A percentile compares a stretch with the other conserved stretches of the same genome.
Conservation (phyloP, 768 basidiomycete genomes). For the Rhodotorula babjevae region DNA sequence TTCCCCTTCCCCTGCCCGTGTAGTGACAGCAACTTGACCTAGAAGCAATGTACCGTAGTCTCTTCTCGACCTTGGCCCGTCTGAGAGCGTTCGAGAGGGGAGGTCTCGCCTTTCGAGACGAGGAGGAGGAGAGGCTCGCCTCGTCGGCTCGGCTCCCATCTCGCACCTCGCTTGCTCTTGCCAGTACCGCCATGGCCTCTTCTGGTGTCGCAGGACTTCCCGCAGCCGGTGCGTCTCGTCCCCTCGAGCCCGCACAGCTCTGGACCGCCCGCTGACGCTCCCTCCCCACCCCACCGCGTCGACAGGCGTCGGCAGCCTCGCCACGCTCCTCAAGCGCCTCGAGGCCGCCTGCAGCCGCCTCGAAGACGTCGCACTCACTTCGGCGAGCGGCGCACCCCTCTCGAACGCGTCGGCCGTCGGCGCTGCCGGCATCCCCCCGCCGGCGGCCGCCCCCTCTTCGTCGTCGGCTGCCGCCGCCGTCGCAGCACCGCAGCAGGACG, state of each 20-base stretch:
- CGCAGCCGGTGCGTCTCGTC: background rate
- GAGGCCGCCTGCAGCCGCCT: slow-evolving; percentile 90
- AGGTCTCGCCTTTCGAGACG: too few species aligned
- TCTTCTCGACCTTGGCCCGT: background rate
- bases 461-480: slow-evolving; percentile 27
- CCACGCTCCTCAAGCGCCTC: slow-evolving; percentile 51
- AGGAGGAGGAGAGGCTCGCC: too few species aligned
- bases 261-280: background rate
- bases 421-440: slow-evolving; percentile 43
- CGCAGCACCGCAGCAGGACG: slow-evolving; percentile 13
- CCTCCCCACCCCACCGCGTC: background rate
- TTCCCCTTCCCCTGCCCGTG: background rate
- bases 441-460: slow-evolving; percentile 38
- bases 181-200: background rate
- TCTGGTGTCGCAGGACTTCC: slow-evolving; percentile 1
- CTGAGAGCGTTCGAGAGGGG: too few species aligned
- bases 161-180: background rate
- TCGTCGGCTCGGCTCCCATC: too few species aligned
- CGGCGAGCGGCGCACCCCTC: slow-evolving; percentile 41
- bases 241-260: background rate
- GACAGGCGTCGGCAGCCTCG: slow-evolving; percentile 31
- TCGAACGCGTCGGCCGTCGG: slow-evolving; percentile 42
- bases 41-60: background rate
- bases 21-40: background rate
- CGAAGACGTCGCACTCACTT: slow-evolving; percentile 72